A percentile compares a stretch with the other conserved stretches of the same genome.
Conservation (phyloP, 768 basidiomycete species). For the Dentipellis fragilis region DNA sequence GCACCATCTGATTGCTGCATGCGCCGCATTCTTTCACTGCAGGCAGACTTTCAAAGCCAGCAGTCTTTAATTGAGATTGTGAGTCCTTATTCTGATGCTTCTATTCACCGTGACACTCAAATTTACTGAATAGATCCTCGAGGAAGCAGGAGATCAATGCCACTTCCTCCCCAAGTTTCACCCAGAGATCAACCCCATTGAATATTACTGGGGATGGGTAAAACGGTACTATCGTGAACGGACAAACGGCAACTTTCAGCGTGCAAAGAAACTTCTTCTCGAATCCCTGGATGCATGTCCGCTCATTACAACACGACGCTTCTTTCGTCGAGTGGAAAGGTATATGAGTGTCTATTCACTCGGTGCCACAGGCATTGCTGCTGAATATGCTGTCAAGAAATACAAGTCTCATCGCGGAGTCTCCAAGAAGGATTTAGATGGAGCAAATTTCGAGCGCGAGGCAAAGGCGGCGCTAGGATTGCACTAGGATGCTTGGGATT, state of each 20-base stretch:
- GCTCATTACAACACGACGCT: conserved; percentile 8
- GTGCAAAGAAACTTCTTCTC: conserved; percentile 2
- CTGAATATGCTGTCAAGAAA: too few relatives aligned
- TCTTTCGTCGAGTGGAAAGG: too few relatives aligned
- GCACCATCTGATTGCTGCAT: conserved; percentile 15
- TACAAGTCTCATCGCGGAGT: too few relatives aligned
- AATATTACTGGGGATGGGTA: conserved; percentile 3
- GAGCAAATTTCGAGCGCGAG: too few relatives aligned
- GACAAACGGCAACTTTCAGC: conserved; percentile 3
- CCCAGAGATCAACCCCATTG: conserved; percentile 10
- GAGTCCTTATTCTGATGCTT: background rate
- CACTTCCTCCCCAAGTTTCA: conserved; percentile 12
- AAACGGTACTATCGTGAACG: conserved; percentile 3
- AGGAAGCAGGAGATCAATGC: conserved; percentile 5
- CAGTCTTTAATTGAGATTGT: conserved; percentile 13
- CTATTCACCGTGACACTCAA: background rate
- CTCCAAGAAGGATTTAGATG: too few relatives aligned
- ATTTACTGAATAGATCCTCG: background rate
- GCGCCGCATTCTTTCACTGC: conserved; percentile 9
- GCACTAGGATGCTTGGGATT: too few relatives aligned
- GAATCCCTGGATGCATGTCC: conserved; percentile 12
- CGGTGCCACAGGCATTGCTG: too few relatives aligned
- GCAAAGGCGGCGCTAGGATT: too few relatives aligned
- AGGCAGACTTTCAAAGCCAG: conserved; percentile 9
- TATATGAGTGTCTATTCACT: too few relatives aligned